These are phyloP conservation scores for Eimeria maxima DNA, from an alignment of 169 alveolate genomes.

Conservation along the genomic window DNA sequence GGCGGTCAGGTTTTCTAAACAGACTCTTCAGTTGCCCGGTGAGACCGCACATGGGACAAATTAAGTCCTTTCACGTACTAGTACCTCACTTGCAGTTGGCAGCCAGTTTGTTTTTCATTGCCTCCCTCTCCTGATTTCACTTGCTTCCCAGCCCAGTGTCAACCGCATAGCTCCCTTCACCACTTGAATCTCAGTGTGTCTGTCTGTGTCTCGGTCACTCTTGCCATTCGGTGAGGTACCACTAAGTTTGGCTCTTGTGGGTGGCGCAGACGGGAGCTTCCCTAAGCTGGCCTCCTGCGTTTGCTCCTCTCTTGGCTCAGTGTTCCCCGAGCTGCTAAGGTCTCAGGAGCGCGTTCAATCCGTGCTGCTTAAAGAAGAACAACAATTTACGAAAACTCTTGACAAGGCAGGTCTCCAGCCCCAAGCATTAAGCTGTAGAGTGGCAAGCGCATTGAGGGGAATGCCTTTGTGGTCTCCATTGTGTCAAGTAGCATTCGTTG, in stretches of 20 bases:
- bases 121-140: not conserved
- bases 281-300: conserved; percentile 93
- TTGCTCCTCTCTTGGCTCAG: conserved; percentile 90
- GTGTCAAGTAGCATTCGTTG: not conserved
- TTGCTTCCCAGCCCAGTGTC: not conserved
- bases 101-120: not conserved
- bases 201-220: not conserved
- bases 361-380: conserved; percentile 92
- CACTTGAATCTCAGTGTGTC: not conserved
- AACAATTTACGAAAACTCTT: conserved; percentile 92
- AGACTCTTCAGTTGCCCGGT: conserved; percentile 83
- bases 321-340: conserved; percentile 91
- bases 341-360: conserved; percentile 90
- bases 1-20: conserved; percentile 94
- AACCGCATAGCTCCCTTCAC: not conserved
- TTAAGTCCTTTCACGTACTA: not conserved
- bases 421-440: not conserved
- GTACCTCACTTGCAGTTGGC: not conserved
- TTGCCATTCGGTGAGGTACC: not conserved
- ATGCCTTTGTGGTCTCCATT: not conserved
- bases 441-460: not conserved
- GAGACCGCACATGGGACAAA: not conserved
- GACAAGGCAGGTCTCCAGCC: conserved; percentile 85
- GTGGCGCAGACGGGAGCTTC: conserved; percentile 91
- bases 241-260: not conserved